These are phyloP conservation scores for Craspedostauros australis DNA, from an alignment of 108 stramenopile species.

Conservation along the genomic window DNA sequence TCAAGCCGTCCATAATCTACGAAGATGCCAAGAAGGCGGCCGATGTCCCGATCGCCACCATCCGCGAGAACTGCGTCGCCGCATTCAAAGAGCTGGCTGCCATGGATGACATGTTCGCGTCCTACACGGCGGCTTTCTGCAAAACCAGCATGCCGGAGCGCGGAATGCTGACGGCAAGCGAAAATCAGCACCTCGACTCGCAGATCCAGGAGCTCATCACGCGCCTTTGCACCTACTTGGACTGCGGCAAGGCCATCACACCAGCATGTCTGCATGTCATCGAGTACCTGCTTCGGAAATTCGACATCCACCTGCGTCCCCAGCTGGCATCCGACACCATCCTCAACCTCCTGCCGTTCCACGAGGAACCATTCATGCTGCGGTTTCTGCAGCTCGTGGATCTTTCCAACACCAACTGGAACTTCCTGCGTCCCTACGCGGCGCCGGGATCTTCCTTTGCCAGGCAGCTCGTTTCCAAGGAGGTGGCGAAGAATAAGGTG, in stretches of 20 bases:
- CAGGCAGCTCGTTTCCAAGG: slow-evolving; percentile 36
- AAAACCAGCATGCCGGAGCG: slow-evolving; percentile 5
- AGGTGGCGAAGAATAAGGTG: slow-evolving; percentile 42
- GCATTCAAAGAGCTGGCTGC: slow-evolving; percentile 29
- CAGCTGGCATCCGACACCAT: slow-evolving; percentile 27
- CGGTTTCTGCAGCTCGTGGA: slow-evolving; percentile 49
- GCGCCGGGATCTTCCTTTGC: slow-evolving; percentile 24
- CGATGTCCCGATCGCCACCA: slow-evolving; percentile 45
- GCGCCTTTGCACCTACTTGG: no score
- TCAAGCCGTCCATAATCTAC: slow-evolving; percentile 54
- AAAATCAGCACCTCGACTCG: slow-evolving; percentile 19
- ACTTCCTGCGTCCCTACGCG: slow-evolving; percentile 59
- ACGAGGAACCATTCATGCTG: slow-evolving; percentile 40
- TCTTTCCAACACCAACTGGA: slow-evolving; percentile 45
- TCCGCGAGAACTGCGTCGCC: slow-evolving; percentile 55
- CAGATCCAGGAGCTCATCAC: slow-evolving; percentile 14
- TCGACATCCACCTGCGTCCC: slow-evolving; percentile 59
- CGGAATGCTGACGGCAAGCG: slow-evolving; percentile 5
- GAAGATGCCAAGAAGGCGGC: slow-evolving; percentile 58
- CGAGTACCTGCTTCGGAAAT: slow-evolving; percentile 67
- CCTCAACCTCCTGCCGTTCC: slow-evolving; percentile 41
- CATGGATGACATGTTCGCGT: slow-evolving; percentile 12
- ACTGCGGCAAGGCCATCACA: neutral
- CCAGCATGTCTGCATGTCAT: slow-evolving; percentile 41
- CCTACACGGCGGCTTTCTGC: slow-evolving; percentile 11